Conservation (phyloP, 768 basidiomycete species). For the Lentinula aciculospora region DNA sequence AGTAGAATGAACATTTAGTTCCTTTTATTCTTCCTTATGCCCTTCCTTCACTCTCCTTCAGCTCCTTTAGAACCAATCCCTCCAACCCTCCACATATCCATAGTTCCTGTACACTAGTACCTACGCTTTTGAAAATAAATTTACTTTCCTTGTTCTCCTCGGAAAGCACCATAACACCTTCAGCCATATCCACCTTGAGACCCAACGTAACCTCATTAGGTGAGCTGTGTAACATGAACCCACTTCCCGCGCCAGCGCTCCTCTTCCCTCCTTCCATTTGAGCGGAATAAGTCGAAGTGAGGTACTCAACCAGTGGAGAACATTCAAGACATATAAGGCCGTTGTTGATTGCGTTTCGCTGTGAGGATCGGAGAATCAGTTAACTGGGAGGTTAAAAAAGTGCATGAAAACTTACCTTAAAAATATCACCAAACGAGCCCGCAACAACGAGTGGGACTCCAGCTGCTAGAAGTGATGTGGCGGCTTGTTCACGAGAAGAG, state of each 20-base stretch:
- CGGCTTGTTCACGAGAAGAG: constrained; percentile 96
- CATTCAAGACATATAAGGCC: constrained; percentile 93
- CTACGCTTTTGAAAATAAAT: constrained; percentile 68
- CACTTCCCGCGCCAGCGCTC: constrained; percentile 72
- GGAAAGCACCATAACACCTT: constrained; percentile 62
- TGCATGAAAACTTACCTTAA: constrained; percentile 43
- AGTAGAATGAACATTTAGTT: no score
- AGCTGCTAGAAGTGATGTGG: constrained; percentile 92
- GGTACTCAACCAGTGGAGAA: constrained; percentile 80
- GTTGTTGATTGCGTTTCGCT: constrained; percentile 96
- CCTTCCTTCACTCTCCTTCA: not conserved
- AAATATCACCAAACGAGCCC: constrained; percentile 99
- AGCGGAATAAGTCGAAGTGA: constrained; percentile 71
- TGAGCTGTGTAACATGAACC: constrained; percentile 59
- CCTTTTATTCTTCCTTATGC: no score
- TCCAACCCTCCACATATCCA: constrained; percentile 96
- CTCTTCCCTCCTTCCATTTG: constrained; percentile 47
- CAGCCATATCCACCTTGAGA: constrained; percentile 60
- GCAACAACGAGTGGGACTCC: constrained; percentile 91
- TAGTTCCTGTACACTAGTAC: constrained; percentile 92
- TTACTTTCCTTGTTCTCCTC: constrained; percentile 43
- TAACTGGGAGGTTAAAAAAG: not conserved
- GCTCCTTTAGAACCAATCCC: constrained; percentile 77
- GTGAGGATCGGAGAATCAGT: not conserved
- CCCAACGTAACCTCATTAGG: constrained; percentile 39